Evolutionary conservation across 306 rosid species (phyloP).

Genomic region (Castanospermum australe): DNA sequence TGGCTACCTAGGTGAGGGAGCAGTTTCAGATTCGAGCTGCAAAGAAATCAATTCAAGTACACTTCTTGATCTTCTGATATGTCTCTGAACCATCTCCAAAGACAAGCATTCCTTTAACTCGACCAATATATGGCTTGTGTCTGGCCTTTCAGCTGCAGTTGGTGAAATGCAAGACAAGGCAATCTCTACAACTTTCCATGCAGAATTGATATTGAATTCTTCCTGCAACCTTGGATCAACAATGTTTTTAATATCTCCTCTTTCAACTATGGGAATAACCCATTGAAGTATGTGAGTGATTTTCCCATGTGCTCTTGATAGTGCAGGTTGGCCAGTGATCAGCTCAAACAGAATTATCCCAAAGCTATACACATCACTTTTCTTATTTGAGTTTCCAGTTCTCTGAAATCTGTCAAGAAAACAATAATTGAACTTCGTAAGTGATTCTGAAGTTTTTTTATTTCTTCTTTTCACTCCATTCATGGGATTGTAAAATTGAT

Average conservation of each 20-base stretch:
- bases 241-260: conserved; percentile 24
- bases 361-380: conserved; percentile 38
- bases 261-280: conserved; percentile 26
- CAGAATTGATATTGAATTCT: conserved; percentile 20
- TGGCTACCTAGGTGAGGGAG: conserved; percentile 1
- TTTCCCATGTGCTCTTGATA: neutral
- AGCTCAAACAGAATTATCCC: conserved; percentile 44
- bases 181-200: conserved; percentile 30
- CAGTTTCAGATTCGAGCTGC: neutral
- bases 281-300: conserved; percentile 22
- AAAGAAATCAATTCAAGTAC: neutral
- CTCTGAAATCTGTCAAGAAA: neutral
- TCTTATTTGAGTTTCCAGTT: conserved; percentile 15
- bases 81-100: conserved; percentile 5
- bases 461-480: neutral
- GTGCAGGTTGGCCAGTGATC: conserved; percentile 21
- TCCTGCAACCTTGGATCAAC: conserved; percentile 34
- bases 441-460: neutral
- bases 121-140: conserved; percentile 25
- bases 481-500: too few relatives aligned
- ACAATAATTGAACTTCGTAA: neutral
- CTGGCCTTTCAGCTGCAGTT: conserved; percentile 25
- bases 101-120: conserved; percentile 33
- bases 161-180: conserved; percentile 23
- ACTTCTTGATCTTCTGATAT: neutral